Evolutionary conservation across 108 stramenopile species (phyloP).

Genomic region (Nitzschia putrida): DNA sequence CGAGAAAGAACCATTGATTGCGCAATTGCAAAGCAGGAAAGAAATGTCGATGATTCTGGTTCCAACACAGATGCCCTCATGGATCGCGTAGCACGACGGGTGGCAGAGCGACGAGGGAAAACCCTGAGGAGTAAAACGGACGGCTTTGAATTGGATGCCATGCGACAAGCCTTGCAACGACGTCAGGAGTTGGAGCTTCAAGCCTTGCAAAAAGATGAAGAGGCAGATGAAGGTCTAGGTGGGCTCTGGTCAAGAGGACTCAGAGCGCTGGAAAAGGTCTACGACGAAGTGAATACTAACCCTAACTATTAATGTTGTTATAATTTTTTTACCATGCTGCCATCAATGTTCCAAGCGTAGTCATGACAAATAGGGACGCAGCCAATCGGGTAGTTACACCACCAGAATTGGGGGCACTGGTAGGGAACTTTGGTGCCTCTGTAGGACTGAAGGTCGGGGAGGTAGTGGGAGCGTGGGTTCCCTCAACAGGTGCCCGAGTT

Average conservation of each 20-base stretch:
- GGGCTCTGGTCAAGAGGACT: constrained; percentile 15
- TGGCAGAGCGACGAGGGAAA: constrained; percentile 11
- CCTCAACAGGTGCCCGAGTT: background rate
- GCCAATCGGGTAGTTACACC: no score
- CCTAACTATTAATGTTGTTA: background rate
- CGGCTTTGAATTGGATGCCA: background rate
- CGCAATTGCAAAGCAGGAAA: no score
- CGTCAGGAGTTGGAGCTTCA: constrained; percentile 6
- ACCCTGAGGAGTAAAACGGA: background rate
- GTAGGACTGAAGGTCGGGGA: background rate
- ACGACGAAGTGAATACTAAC: constrained; percentile 10
- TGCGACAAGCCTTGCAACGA: constrained; percentile 2
- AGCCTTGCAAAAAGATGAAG: background rate
- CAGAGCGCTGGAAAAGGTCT: constrained; percentile 10
- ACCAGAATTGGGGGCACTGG: no score
- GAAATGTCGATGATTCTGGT: no score
- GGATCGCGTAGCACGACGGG: constrained; percentile 20
- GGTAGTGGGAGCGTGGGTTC: background rate
- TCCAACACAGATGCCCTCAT: background rate
- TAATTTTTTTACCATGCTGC: no score
- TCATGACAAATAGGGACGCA: no score
- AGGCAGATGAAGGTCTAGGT: constrained; percentile 4
- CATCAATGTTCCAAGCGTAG: no score
- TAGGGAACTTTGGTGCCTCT: no score
- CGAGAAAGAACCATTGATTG: no score